Evolutionary conservation across 2,329 filamentous ascomycete genomes (phyloP), one percentile per base, ranked within the genome.

Genomic region (Bipolaris zeicola): DNA sequence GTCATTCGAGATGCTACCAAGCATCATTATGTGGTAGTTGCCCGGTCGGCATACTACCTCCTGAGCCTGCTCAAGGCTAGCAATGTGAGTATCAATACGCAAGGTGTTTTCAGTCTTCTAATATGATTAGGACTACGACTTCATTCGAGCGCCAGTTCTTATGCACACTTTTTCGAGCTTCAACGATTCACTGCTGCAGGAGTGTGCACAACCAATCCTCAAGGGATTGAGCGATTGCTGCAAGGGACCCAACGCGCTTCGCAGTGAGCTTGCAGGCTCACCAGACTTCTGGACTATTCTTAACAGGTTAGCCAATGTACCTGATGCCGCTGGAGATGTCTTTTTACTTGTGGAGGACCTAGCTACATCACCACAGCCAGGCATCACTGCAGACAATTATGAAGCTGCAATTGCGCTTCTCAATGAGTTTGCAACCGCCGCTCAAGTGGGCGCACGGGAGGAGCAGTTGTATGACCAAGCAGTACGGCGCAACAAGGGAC

Each of bases 201-300:
- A 89, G 73, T 89, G 91, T 14, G 89, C 92, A 0, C 81, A 87
- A 31, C 85, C 91, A 4, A 86, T 96, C 0, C 81, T 96, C 16
- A 88, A 90, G 66, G 94, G 94, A 0, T 80, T 99, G 24, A 85
- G 88, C 42, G 82, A 88, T 42, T 97, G 93, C 68, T 90, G 96
- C 63, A 87, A 89, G 49, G 86, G 89, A 57, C 87, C 91, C 0
- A 87, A 88, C 24, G 87, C 90, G 11, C 80, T 99, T 26, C 87
- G 91, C 55, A 96, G 91, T 65, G 94, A 98, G 77, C 90, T 98
- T 65, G 96, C 96, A 77, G 94, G 91, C 13, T 98, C 94, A 16
- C 95, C 95, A 0, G 95, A 99, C 71, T 98, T 99, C 76, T 99
- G 95, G 95, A 89, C 89, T 5, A 90, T 97, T 13, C 81, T 99